Evolutionary conservation across 2,329 filamentous ascomycete genomes (phyloP), one percentile per base, ranked within the genome.

Genomic region (Microdochium paspali): DNA sequence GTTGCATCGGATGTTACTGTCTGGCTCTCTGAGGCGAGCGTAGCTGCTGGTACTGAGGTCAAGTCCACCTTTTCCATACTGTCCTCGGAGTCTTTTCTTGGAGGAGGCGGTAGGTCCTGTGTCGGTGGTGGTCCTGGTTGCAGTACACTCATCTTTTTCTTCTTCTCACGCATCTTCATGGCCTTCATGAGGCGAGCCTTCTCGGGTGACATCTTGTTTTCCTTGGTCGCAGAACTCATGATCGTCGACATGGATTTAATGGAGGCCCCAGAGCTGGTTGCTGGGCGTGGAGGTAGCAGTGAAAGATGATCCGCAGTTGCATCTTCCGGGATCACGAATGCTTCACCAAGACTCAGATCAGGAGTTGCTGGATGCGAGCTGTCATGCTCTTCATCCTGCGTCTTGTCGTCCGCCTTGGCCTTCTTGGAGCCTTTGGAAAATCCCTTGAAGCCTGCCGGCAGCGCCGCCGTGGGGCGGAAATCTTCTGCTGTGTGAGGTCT

Each of bases 121-220:
- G 35, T 40, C 5, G 35, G 35, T 20, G 35, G 35, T 20, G 35
- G 35, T 7, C 35, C 35, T 40, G 35, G 18, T 40, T 15, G 35
- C 18, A 20, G 6, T 5, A 59, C 53, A 49, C 55, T 64, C 59
- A 63, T 63, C 65, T 67, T 70, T 61, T 70, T 82, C 64, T 89
- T 90, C 66, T 86, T 89, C 66, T 94, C 93, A 46, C 91, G 79
- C 55, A 96, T 67, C 65, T 96, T 87, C 68, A 96, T 77, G 7
- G 93, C 93, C 69, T 94, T 96, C 87, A 95, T 90, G 52, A 98
- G 72, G 47, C 93, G 79, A 51, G 87, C 82, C 69, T 94, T 97
- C 64, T 98, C 93, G 1, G 88, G 87, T 1, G 88, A 89, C 58
- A 94, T 85, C 63, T 73, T 57, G 64, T 68, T 61, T 54, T 71